phyloP scores from a whole-genome alignment of 345 rosid species.

The Aurinia saxatilis region DNA sequence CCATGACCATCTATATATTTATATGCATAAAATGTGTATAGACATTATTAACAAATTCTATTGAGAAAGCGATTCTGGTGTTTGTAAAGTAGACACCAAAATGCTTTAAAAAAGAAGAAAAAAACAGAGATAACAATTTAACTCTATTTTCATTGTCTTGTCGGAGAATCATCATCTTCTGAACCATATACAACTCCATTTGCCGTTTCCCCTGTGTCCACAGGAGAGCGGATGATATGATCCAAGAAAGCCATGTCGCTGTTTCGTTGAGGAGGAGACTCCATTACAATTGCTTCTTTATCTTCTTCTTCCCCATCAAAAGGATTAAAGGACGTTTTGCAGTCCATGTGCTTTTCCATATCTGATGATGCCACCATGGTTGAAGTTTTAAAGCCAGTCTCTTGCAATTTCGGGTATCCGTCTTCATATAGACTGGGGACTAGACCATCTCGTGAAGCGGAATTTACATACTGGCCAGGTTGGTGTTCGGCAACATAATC shows the following conservation, averaged over 20 bases:
- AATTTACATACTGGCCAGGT: not conserved
- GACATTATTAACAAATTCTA: conserved; percentile 12
- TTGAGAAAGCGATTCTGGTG: not conserved
- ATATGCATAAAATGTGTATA: not conserved
- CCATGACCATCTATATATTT: not conserved
- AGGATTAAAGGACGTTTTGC: not conserved
- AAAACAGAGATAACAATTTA: no score
- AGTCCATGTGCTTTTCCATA: conserved; percentile 1
- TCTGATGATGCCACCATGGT: not conserved
- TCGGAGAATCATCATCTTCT: not conserved
- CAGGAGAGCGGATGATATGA: conserved; percentile 13
- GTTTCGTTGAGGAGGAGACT: conserved; percentile 17
- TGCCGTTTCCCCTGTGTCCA: not conserved
- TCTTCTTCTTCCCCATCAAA: not conserved
- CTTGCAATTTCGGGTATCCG: not conserved
- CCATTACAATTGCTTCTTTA: not conserved
- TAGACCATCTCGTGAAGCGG: not conserved
- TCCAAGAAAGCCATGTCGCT: conserved; percentile 13
- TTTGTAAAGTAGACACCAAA: not conserved
- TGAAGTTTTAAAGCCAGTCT: not conserved
- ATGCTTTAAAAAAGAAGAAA: not conserved
- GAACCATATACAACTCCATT: not conserved
- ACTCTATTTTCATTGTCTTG: conserved; percentile 5
- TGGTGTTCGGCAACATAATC: no score
- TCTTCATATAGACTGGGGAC: not conserved